phyloP scores from a whole-genome alignment of 2,329 filamentous ascomycete species.

The Alternaria arbusti region DNA sequence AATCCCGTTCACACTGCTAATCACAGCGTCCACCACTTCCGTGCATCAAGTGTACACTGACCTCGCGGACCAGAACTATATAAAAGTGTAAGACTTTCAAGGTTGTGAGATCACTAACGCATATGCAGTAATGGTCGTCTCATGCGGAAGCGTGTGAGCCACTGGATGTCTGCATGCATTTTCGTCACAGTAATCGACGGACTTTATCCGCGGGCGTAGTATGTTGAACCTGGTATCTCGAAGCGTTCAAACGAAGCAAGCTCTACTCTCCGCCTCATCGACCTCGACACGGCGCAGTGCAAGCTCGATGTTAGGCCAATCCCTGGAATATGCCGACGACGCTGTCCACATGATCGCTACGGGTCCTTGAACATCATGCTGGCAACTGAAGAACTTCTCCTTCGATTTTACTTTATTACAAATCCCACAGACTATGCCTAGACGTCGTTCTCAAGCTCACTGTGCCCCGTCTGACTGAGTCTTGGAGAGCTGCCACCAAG shows the following conservation, averaged over 20 bases:
- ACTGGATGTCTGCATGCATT: neutral
- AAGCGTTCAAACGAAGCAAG: neutral
- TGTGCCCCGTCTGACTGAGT: neutral
- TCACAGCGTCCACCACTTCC: neutral
- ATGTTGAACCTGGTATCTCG: neutral
- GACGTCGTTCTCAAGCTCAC: neutral
- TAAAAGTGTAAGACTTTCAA: neutral
- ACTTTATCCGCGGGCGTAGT: neutral
- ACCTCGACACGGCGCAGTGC: neutral
- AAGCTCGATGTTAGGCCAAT: neutral
- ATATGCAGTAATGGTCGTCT: neutral
- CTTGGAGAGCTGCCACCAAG: neutral
- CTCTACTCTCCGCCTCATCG: neutral
- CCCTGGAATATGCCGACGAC: too few relatives aligned
- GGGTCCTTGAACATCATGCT: neutral
- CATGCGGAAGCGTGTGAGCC: neutral
- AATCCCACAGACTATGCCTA: neutral
- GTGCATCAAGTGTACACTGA: neutral
- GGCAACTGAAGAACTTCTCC: neutral
- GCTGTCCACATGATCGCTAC: neutral
- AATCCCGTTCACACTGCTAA: neutral
- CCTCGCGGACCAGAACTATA: neutral
- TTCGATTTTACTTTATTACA: neutral
- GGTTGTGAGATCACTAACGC: neutral
- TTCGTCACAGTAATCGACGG: neutral